phyloP scores from a whole-genome alignment of 352 stramenopile species.

The Phytophthora lateralis region DNA sequence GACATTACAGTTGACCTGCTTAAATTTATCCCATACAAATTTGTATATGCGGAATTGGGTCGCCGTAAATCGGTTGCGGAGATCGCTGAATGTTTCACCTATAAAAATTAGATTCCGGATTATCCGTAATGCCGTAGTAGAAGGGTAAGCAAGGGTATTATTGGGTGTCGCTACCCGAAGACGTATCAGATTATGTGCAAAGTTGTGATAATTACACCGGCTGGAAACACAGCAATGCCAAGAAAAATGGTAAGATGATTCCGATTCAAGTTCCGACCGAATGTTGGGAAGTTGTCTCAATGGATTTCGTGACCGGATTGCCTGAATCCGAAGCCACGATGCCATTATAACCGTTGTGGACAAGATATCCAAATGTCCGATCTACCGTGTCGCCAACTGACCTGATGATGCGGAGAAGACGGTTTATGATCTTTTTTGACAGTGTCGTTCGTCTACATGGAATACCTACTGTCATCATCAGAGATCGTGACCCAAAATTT shows the following conservation, averaged over 20 bases:
- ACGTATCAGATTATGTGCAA: constrained; percentile 23
- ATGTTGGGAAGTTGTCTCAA: constrained; percentile 33
- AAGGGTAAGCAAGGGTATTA: constrained; percentile 24
- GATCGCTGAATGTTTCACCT: too few species aligned
- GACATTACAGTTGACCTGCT: too few species aligned
- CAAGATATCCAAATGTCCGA: constrained; percentile 30
- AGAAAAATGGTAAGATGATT: constrained; percentile 31
- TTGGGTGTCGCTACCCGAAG: constrained; percentile 1
- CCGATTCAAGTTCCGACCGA: constrained; percentile 24
- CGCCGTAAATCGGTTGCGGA: too few species aligned
- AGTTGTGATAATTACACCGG: constrained; percentile 33
- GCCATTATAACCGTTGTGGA: constrained; percentile 32
- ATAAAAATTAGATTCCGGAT: too few species aligned
- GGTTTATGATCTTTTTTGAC: constrained; percentile 4
- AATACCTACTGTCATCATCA: too few species aligned
- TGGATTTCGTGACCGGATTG: constrained; percentile 35
- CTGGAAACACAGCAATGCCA: constrained; percentile 30
- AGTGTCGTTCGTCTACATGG: constrained; percentile 15
- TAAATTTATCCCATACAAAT: too few species aligned
- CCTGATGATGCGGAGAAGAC: constrained; percentile 14
- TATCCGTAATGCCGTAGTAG: too few species aligned
- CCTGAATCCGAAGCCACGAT: constrained; percentile 29
- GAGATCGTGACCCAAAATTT: constrained; percentile 17
- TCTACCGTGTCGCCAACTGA: constrained; percentile 6
- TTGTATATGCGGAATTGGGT: too few species aligned